phyloP scores from a whole-genome alignment of 2,329 filamentous ascomycete species.

The Xylariaceae sp. region DNA sequence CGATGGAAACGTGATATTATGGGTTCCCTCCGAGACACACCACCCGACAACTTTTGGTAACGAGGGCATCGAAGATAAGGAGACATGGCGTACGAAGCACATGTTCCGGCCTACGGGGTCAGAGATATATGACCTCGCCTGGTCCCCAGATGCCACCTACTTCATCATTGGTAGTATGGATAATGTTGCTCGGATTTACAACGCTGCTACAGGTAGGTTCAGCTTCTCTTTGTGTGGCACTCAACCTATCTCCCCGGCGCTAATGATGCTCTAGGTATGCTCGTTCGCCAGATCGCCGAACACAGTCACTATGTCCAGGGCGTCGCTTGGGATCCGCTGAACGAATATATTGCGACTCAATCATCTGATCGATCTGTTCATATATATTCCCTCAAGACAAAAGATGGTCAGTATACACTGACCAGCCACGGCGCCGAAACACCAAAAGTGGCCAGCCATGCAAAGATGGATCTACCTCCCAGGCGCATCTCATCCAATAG shows the following conservation, averaged over 20 bases:
- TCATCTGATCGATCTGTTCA: constrained; percentile 98
- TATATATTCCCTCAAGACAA: constrained; percentile 94
- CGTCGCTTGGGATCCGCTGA: constrained; percentile 96
- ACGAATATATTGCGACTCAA: constrained; percentile 97
- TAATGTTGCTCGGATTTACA: constrained; percentile 97
- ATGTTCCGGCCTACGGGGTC: constrained; percentile 96
- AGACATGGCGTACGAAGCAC: constrained; percentile 95
- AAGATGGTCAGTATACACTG: constrained; percentile 92
- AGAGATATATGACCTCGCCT: constrained; percentile 97
- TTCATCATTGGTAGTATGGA: constrained; percentile 99
- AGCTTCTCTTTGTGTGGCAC: constrained; percentile 25
- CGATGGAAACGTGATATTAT: constrained; percentile 95
- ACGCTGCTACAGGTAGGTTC: constrained; percentile 73
- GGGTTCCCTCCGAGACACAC: constrained; percentile 85
- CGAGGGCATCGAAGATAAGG: constrained; percentile 89
- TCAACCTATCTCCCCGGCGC: background rate
- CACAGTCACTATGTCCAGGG: constrained; percentile 88
- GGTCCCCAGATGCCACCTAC: constrained; percentile 95
- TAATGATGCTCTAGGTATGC: constrained; percentile 32
- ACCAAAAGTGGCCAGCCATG: constrained; percentile 79
- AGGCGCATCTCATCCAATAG: constrained; percentile 90
- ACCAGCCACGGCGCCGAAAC: constrained; percentile 67
- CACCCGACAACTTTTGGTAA: constrained; percentile 75
- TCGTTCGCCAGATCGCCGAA: constrained; percentile 42
- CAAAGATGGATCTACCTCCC: constrained; percentile 87